Evolutionary conservation across 441 rosid genomes (phyloP).

Genomic region (Populus hybrid): DNA sequence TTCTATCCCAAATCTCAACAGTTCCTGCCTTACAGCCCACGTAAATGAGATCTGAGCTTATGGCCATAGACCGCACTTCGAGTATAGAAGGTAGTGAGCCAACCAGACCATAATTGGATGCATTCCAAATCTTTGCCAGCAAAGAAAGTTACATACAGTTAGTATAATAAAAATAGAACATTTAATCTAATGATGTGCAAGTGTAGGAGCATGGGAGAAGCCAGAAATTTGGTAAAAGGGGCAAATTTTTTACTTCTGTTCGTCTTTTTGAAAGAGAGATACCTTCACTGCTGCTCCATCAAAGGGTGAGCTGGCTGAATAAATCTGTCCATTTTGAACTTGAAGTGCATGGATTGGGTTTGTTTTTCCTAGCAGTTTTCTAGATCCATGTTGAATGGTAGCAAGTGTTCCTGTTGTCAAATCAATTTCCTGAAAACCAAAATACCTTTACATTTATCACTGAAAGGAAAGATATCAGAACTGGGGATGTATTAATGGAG

Average conservation of each 20-base stretch:
- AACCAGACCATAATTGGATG: constrained; percentile 40
- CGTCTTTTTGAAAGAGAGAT: constrained; percentile 2
- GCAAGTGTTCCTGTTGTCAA: constrained; percentile 61
- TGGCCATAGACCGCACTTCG: constrained; percentile 52
- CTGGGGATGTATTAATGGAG: constrained; percentile 1
- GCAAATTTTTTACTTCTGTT: not conserved
- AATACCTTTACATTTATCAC: not conserved
- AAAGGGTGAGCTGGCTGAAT: constrained; percentile 51
- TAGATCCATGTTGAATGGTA: constrained; percentile 56
- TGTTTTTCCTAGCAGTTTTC: constrained; percentile 59
- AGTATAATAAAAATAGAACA: not conserved
- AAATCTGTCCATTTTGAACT: constrained; percentile 47
- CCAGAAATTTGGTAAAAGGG: not conserved
- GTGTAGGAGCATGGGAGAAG: not conserved
- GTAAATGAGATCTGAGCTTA: constrained; percentile 63
- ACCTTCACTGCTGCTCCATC: constrained; percentile 73
- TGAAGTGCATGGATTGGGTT: constrained; percentile 54
- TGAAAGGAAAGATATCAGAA: not conserved
- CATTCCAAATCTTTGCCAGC: constrained; percentile 51
- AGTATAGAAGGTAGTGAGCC: constrained; percentile 43
- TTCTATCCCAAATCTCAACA: constrained; percentile 65
- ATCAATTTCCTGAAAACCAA: constrained; percentile 57
- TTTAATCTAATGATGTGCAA: not conserved
- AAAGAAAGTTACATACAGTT: not conserved
- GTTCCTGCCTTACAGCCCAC: constrained; percentile 66